Conservation (phyloP, 495 filamentous ascomycete species). For the Sordaria brevicollis region DNA sequence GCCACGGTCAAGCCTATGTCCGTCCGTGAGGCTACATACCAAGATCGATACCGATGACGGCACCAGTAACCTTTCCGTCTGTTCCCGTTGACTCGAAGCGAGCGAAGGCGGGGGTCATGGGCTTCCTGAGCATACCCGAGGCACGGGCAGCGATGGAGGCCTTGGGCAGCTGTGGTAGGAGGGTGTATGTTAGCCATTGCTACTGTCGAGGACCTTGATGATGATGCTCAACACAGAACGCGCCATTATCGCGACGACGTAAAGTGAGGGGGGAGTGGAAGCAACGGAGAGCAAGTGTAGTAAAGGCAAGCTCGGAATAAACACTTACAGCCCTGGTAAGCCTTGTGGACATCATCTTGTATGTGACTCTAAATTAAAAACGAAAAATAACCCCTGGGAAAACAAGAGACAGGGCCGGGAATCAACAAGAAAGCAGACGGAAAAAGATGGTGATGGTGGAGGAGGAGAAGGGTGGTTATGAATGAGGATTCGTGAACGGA, state of each 20-base stretch:
- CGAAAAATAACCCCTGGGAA: conserved; percentile 13
- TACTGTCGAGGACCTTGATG: conserved; percentile 7
- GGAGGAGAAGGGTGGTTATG: conserved; percentile 6
- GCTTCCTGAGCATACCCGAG: conserved; percentile 43
- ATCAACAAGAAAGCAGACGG: conserved; percentile 23
- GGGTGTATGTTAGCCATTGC: background rate
- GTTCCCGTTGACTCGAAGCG: conserved; percentile 62
- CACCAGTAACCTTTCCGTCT: conserved; percentile 78
- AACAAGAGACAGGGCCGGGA: conserved; percentile 12
- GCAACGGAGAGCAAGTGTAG: background rate
- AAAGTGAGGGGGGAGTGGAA: conserved; percentile 7
- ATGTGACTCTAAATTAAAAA: conserved; percentile 26
- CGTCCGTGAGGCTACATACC: conserved; percentile 47
- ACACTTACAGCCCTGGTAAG: conserved; percentile 56
- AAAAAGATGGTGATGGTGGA: conserved; percentile 19
- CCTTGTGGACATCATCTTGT: conserved; percentile 55
- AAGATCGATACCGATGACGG: conserved; percentile 97
- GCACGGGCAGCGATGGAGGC: conserved; percentile 44
- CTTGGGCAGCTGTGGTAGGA: conserved; percentile 39
- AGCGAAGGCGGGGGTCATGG: conserved; percentile 39
- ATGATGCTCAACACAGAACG: background rate
- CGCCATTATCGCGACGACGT: background rate
- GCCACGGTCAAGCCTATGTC: background rate
- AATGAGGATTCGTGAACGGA: conserved; percentile 15
- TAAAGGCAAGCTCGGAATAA: conserved; percentile 9